These are phyloP conservation scores for Dianthus caryophyllus DNA, from an alignment of 148 eudicot genomes.

Conservation along the genomic window DNA sequence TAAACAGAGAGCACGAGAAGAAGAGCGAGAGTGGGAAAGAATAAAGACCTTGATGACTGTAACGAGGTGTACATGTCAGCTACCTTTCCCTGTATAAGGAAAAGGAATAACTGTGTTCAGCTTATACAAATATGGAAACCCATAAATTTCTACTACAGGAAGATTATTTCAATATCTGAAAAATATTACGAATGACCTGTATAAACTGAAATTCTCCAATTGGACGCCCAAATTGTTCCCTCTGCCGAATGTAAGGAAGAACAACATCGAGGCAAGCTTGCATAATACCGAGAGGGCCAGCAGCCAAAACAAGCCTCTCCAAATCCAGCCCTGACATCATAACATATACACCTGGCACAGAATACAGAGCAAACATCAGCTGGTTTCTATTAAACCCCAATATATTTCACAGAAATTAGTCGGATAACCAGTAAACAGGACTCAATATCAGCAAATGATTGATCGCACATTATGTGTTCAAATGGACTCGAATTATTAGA, in stretches of 20 bases:
- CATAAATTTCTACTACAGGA: background rate
- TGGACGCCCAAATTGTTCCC: constrained; percentile 98
- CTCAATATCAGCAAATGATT: too few relatives aligned
- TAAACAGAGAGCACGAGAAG: background rate
- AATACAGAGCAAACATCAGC: background rate
- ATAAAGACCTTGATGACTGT: constrained; percentile 77
- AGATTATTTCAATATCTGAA: background rate
- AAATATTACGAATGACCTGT: constrained; percentile 46
- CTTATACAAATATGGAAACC: background rate
- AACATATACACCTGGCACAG: constrained; percentile 83
- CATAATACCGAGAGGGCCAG: constrained; percentile 95
- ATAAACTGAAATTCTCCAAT: constrained; percentile 96
- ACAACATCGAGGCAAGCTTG: constrained; percentile 94
- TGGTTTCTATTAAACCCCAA: too few relatives aligned
- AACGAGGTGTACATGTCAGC: constrained; percentile 98
- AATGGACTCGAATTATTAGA: too few relatives aligned
- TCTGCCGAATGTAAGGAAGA: constrained; percentile 80
- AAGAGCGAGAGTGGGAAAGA: background rate
- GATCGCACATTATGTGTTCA: too few relatives aligned
- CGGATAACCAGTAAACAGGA: too few relatives aligned
- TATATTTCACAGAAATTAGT: too few relatives aligned
- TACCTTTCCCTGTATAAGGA: constrained; percentile 73
- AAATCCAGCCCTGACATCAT: constrained; percentile 99
- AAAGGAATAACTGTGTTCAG: background rate
- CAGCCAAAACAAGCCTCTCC: constrained; percentile 89